Conservation (phyloP, 73 alveolate genomes). For the Stentor coeruleus region DNA sequence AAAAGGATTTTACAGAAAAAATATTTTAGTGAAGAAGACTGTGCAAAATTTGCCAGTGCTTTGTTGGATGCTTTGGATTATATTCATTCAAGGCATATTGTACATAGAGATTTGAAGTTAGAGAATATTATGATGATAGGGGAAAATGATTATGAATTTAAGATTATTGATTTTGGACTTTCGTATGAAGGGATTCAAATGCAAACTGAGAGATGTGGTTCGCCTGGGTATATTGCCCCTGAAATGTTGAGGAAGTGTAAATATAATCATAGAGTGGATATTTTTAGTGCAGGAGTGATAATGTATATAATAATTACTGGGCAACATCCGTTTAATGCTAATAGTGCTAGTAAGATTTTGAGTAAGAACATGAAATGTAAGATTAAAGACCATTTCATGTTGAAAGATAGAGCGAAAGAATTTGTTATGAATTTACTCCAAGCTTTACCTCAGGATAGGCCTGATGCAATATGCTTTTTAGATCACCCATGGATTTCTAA, state of each 20-base stretch:
- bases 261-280: slow-evolving; percentile 32
- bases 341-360: not conserved
- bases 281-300: slow-evolving; percentile 44
- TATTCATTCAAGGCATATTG: slow-evolving; percentile 14
- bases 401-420: too few relatives aligned
- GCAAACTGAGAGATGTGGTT: slow-evolving; percentile 46
- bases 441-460: too few relatives aligned
- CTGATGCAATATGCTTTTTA: too few relatives aligned
- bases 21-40: slow-evolving; percentile 40
- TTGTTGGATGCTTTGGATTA: slow-evolving; percentile 28
- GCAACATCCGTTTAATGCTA: not conserved
- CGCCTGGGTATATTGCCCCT: slow-evolving; percentile 71
- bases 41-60: slow-evolving; percentile 18
- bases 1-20: slow-evolving; percentile 64
- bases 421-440: too few relatives aligned
- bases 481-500: too few relatives aligned
- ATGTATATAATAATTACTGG: slow-evolving; percentile 25
- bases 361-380: not conserved
- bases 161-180: slow-evolving; percentile 60
- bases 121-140: slow-evolving; percentile 37
- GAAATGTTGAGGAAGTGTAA: slow-evolving; percentile 39
- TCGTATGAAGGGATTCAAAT: slow-evolving; percentile 23
- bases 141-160: slow-evolving; percentile 25
- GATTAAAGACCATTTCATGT: too few relatives aligned
- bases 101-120: slow-evolving; percentile 41